Conservation (phyloP, 768 basidiomycete species). For the Kockovaella imperatae region DNA sequence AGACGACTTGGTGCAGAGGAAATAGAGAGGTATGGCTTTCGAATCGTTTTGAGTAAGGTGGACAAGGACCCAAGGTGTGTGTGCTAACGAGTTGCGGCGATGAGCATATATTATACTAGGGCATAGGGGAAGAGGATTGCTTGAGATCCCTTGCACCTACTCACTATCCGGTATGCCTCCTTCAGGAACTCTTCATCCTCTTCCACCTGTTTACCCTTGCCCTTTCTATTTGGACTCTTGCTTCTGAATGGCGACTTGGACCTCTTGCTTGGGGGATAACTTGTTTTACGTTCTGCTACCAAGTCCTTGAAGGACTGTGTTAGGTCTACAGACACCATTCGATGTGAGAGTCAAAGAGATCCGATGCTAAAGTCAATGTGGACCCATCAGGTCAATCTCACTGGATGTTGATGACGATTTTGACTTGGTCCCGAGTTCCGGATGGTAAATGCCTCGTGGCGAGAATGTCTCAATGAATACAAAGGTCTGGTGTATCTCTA, state of each 20-base stretch:
- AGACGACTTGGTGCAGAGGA: slow-evolving; percentile 40
- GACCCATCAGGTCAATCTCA: too few relatives aligned
- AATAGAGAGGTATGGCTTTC: slow-evolving; percentile 77
- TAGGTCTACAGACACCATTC: slow-evolving; percentile 19
- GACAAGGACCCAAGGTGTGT: slow-evolving; percentile 33
- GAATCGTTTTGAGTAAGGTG: slow-evolving; percentile 60
- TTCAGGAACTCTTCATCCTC: slow-evolving; percentile 34
- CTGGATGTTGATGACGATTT: too few relatives aligned
- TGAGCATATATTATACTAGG: too few relatives aligned
- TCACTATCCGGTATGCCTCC: slow-evolving; percentile 43
- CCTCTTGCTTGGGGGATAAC: neutral
- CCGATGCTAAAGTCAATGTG: too few relatives aligned
- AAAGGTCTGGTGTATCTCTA: too few relatives aligned
- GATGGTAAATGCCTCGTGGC: too few relatives aligned
- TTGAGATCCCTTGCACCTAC: too few relatives aligned
- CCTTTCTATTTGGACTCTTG: slow-evolving; percentile 5
- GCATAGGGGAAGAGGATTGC: too few relatives aligned
- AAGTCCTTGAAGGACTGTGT: slow-evolving; percentile 16
- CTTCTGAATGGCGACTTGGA: slow-evolving; percentile 6
- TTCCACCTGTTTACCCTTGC: slow-evolving; percentile 5
- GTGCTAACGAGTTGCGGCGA: slow-evolving; percentile 18
- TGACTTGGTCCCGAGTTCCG: too few relatives aligned
- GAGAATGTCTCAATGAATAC: too few relatives aligned
- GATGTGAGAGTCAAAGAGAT: too few relatives aligned
- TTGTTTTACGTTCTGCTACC: slow-evolving; percentile 3